phyloP scores from a whole-genome alignment of 2,329 filamentous ascomycete species.

The Colletotrichum endophyticum region DNA sequence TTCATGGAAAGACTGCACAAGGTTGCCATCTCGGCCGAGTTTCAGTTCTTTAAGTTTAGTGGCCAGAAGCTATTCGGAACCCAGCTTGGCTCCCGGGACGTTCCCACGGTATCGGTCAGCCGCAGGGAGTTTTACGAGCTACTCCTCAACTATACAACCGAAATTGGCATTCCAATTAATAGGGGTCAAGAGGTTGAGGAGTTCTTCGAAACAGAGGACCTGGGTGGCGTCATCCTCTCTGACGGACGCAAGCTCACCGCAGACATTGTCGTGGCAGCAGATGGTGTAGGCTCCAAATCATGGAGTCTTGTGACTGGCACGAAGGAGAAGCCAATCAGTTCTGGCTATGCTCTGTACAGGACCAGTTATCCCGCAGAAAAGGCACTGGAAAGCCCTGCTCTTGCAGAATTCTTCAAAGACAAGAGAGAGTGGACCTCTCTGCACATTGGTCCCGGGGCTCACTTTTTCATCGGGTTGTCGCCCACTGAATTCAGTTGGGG shows the following conservation, averaged over 20 bases:
- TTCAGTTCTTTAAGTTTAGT: neutral
- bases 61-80: neutral
- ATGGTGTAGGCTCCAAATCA: neutral
- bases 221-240: neutral
- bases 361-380: neutral
- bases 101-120: neutral
- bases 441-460: neutral
- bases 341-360: neutral
- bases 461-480: neutral
- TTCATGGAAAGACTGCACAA: neutral
- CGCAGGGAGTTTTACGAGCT: neutral
- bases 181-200: neutral
- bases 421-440: neutral
- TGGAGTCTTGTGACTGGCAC: neutral
- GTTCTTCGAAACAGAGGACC: neutral
- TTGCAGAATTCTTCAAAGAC: neutral
- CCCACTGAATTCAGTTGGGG: neutral
- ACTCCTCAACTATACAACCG: neutral
- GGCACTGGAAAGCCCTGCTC: neutral
- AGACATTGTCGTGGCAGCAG: slow-evolving; percentile 3
- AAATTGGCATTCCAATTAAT: neutral
- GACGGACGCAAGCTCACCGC: neutral
- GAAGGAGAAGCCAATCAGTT: neutral
- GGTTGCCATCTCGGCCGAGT: neutral
- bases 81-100: neutral